phyloP scores from a whole-genome alignment of 768 basidiomycete genomes.

The Kwoniella newhampshirensis region DNA sequence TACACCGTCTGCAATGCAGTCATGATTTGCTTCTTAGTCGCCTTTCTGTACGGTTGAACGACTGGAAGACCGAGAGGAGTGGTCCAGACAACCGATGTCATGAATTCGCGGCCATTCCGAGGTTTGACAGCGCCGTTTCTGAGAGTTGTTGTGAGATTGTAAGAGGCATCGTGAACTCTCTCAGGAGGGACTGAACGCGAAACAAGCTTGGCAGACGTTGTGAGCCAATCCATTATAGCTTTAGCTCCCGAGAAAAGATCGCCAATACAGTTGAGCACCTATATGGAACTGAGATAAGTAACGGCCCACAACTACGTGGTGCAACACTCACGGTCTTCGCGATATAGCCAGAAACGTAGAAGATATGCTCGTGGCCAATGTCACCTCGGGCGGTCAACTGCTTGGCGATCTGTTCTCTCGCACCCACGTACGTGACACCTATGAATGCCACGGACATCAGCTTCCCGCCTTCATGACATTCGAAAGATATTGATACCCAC shows the following conservation, averaged over 20 bases:
- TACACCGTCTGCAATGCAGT: slow-evolving; percentile 82
- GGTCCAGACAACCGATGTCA: slow-evolving; percentile 95
- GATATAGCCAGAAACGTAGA: slow-evolving; percentile 72
- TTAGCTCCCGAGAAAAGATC: slow-evolving; percentile 92
- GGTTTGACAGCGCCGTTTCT: slow-evolving; percentile 15
- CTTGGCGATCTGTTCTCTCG: slow-evolving; percentile 87
- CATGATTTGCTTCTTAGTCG: slow-evolving; percentile 74
- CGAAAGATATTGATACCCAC: slow-evolving; percentile 49
- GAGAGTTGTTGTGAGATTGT: slow-evolving; percentile 11
- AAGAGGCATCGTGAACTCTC: slow-evolving; percentile 40
- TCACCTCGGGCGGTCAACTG: slow-evolving; percentile 77
- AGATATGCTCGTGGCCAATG: slow-evolving; percentile 70
- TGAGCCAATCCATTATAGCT: slow-evolving; percentile 87
- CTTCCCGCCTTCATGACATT: too few relatives aligned
- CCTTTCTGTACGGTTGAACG: slow-evolving; percentile 91
- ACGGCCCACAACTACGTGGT: not conserved
- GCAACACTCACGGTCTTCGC: slow-evolving; percentile 64
- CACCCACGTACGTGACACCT: slow-evolving; percentile 85
- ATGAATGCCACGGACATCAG: not conserved
- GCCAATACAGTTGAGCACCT: slow-evolving; percentile 78
- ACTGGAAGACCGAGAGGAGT: slow-evolving; percentile 92
- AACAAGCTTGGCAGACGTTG: slow-evolving; percentile 75
- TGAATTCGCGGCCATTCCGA: slow-evolving; percentile 62
- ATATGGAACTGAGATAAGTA: slow-evolving; percentile 5
- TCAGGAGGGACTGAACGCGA: slow-evolving; percentile 78